phyloP scores from a whole-genome alignment of 2,329 filamentous ascomycete genomes.

The Coniochaeta sp. region DNA sequence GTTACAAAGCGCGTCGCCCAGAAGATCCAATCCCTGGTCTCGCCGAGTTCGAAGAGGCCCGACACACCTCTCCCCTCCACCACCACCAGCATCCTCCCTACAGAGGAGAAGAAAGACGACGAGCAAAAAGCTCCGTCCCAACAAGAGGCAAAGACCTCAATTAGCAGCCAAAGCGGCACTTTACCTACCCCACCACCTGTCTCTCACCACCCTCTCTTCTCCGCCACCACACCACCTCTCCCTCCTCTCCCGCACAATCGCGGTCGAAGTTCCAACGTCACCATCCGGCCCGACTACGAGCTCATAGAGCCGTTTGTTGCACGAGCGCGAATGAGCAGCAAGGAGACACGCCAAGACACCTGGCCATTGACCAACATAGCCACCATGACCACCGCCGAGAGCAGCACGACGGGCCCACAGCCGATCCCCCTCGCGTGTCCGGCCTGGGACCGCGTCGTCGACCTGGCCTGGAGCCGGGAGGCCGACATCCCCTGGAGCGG shows the following conservation, averaged over 20 bases:
- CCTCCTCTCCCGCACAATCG: not conserved
- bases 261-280: not conserved
- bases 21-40: not conserved
- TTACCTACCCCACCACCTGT: not conserved
- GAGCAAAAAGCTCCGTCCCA: not conserved
- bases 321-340: not conserved
- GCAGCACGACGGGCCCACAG: not conserved
- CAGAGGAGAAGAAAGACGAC: not conserved
- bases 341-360: not conserved
- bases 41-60: not conserved
- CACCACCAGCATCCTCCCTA: not conserved
- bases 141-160: not conserved
- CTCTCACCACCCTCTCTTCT: not conserved
- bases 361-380: not conserved
- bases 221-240: not conserved
- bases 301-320: not conserved
- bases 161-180: not conserved
- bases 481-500: constrained; percentile 1
- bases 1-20: not conserved
- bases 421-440: constrained; percentile 4
- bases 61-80: not conserved
- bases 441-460: constrained; percentile 15
- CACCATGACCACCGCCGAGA: not conserved
- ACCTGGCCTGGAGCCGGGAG: constrained; percentile 11
- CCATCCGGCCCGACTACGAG: not conserved